Base-by-base conservation (phyloP, 352 stramenopile species). In the Phytophthora pluvialis region DNA sequence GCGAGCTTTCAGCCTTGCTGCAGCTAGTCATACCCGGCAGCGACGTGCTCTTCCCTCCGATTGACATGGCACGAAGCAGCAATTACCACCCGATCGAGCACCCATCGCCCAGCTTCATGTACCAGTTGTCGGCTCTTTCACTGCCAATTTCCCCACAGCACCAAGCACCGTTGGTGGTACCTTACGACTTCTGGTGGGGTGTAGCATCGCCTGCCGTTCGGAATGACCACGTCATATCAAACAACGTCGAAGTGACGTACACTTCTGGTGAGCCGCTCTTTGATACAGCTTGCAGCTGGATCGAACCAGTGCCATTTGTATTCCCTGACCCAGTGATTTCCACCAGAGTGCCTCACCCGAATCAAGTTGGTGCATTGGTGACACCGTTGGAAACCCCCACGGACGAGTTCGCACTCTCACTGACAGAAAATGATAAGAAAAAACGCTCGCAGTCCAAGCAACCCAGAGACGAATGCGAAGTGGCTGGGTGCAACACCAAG, bases 401-500 rank as follows among this genome's bases (percentile, higher is more conserved):
- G 11, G 26, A 50, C 8, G 25, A 39, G 18, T 55, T 42, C 12
- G 16, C 9, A 12, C 11, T 35, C 32, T n/a, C 35, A 36, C 5
- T 44, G 13, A 18, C 21, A 39, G n/a, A 56, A 3, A 55, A 38
- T 7, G 21, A 6, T 13, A 12, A 48, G 12, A 54, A 40, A 6
- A 43, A 55, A 8, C 10, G 9, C 7, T 6, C 32, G 4, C 16
- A 16, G 18, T 29, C n/a, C 21, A 51, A 51, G 28, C 63, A 75
- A 4, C 1, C 35, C 9, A 66, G 29, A 38, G 31, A 36, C 16
- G 60, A 46, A 38, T 96, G 87, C 56, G 50, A 67, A 39, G 68
- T 91, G 11, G 70, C 78, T 0, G 85, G 84, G 4, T 96, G 87
- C 69, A 74, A 87, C 44, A 88, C 86, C 54, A 84, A 75, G 43